Percentiles rank a stretch among this genome's conserved stretches.
Conservation (phyloP, 805 yeast genomes). For the Candida cerambycidarum region DNA sequence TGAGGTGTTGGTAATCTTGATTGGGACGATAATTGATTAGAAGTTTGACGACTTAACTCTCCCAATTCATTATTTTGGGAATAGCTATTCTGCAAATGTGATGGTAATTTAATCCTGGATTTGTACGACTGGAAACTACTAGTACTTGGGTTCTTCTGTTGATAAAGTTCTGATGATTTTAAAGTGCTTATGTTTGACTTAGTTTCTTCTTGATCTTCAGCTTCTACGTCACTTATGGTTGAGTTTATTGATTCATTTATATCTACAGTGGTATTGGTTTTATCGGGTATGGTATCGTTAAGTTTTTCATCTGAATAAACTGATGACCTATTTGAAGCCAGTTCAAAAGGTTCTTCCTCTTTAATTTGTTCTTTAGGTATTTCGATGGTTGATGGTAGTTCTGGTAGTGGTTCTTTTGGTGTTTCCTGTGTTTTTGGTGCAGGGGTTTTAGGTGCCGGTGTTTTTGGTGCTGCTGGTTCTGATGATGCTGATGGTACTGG, state of each 20-base stretch:
- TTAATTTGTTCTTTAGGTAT: neutral
- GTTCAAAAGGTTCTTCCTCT: constrained; percentile 3
- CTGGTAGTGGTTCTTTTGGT: neutral
- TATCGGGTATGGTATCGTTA: constrained; percentile 1
- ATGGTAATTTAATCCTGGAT: constrained; percentile 34
- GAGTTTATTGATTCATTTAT: constrained; percentile 8
- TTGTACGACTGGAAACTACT: constrained; percentile 29
- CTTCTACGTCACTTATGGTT: constrained; percentile 8
- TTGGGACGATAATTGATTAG: constrained; percentile 5
- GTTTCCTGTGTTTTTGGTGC: neutral
- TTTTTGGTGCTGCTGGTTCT: too few species aligned
- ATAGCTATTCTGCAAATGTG: constrained; percentile 21
- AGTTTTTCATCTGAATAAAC: constrained; percentile 19
- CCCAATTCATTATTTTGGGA: constrained; percentile 6
- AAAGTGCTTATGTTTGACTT: constrained; percentile 1
- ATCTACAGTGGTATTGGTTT: constrained; percentile 1
- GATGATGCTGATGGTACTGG: too few species aligned
- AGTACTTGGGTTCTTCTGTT: constrained; percentile 20
- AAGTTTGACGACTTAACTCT: constrained; percentile 7
- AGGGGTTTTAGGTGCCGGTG: too few species aligned
- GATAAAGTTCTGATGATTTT: constrained; percentile 12
- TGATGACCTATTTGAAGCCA: constrained; percentile 18
- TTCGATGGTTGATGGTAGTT: neutral
- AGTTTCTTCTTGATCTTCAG: neutral
- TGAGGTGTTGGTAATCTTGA: constrained; percentile 1